Evolutionary conservation across 1,284 basidiomycete genomes (phyloP), one percentile per base, ranked within the genome.

Genomic region (Fomitopsis palustris): DNA sequence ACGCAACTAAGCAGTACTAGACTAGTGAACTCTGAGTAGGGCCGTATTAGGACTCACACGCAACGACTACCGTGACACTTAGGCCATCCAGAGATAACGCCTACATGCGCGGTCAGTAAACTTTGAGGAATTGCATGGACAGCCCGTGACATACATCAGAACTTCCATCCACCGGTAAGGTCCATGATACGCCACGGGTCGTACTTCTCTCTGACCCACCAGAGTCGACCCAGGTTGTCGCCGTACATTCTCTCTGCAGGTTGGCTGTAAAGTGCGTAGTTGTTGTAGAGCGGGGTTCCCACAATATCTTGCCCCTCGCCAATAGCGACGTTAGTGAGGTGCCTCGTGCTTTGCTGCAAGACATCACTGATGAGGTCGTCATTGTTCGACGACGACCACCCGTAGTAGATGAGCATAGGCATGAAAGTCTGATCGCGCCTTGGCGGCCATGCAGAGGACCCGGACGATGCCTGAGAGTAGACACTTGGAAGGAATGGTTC

Each of bases 181-280:
- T 72, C 76, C 83, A 87, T 87, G 27, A 85, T 72, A 59, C 80
- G 76, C 7, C 66, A 52, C 0, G 82, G 82, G 60, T 87, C 85
- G 55, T 80, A 74, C 53, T 58, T 57, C 10, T 61, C 67, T 67
- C 79, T 82, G 21, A 84, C 68, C 16, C 54, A 62, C 56, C 68
- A 60, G 61, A 86, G 62, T 47, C 63, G 68, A 6, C 66, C 64
- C 14, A 84, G 51, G 63, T 84, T 84, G n/a, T 56, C 67, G 3
- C 83, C 83, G 61, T 83, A 84, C 16, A 86, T 72, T 4, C 70
- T 56, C 17, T 72, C 67, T 53, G 79, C 41, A 1, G 80, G 75
- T 2, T 81, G 84, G 55, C 77, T 77, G 47, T 64, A 73, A 12
- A 81, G 74, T 3, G 83, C 83, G 62, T 84, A 83, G 64, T 85